Evolutionary conservation across 768 basidiomycete species (phyloP).

Genomic region (Mycena galericulata): DNA sequence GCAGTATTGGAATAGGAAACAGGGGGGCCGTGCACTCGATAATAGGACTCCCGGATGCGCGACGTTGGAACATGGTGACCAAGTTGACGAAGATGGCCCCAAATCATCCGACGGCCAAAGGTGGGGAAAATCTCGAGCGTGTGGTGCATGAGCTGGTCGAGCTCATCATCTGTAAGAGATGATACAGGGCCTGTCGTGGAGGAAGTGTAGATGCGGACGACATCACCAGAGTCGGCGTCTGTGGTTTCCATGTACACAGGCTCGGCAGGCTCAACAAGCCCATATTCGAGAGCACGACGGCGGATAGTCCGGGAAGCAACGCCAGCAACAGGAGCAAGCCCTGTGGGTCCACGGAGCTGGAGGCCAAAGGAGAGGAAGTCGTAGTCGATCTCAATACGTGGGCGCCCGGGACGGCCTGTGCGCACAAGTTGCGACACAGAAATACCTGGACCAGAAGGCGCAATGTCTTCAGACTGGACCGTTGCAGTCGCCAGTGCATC

Average conservation of each 20-base stretch:
- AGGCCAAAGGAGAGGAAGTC: slow-evolving; percentile 37
- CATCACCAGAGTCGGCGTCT: slow-evolving; percentile 19
- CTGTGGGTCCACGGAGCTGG: slow-evolving; percentile 37
- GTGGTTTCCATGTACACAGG: slow-evolving; percentile 34
- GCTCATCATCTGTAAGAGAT: slow-evolving; percentile 33
- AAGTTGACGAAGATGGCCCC: slow-evolving; percentile 38
- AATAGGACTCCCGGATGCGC: slow-evolving; percentile 18
- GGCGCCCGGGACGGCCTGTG: slow-evolving; percentile 39
- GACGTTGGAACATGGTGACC: slow-evolving; percentile 37
- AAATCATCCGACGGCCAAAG: slow-evolving; percentile 43
- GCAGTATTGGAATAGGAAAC: slow-evolving; percentile 34
- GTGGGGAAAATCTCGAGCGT: slow-evolving; percentile 49
- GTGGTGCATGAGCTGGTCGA: slow-evolving; percentile 47
- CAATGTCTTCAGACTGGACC: slow-evolving; percentile 15
- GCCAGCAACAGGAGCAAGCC: slow-evolving; percentile 36
- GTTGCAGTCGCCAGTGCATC: slow-evolving; percentile 20
- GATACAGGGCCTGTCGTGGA: slow-evolving; percentile 35
- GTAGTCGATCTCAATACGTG: slow-evolving; percentile 40
- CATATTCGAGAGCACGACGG: slow-evolving; percentile 41
- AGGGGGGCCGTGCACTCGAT: slow-evolving; percentile 32
- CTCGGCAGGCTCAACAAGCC: slow-evolving; percentile 35
- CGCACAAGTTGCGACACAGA: background rate
- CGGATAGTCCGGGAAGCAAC: slow-evolving; percentile 38
- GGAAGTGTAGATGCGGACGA: slow-evolving; percentile 21
- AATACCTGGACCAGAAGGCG: slow-evolving; percentile 10